Evolutionary conservation across 2,329 filamentous ascomycete species (phyloP).

Genomic region (Penicillium brasilianum): DNA sequence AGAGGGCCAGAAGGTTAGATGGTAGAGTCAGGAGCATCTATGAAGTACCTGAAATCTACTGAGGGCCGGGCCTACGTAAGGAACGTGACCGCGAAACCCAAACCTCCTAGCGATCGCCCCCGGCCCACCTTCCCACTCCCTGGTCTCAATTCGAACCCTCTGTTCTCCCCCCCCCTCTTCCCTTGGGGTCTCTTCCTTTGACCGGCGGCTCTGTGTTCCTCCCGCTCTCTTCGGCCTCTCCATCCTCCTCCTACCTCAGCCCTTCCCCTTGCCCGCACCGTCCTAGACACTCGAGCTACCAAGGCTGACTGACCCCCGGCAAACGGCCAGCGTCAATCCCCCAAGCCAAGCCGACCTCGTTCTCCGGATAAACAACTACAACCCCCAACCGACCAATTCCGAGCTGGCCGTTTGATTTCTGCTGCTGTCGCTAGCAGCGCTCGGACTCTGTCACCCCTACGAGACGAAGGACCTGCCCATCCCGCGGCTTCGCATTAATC

Average conservation of each 20-base stretch:
- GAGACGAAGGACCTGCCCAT: constrained; percentile 4
- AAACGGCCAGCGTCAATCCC: constrained; percentile 26
- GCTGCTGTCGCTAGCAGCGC: constrained; percentile 22
- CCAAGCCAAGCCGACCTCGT: constrained; percentile 14
- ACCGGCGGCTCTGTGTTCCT: constrained; percentile 8
- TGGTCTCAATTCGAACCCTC: constrained; percentile 23
- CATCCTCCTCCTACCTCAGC: constrained; percentile 9
- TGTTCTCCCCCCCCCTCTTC: constrained; percentile 8
- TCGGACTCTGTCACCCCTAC: constrained; percentile 5
- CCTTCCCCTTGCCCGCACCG: constrained; percentile 18
- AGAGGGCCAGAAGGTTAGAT: neutral
- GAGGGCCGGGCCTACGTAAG: constrained; percentile 22
- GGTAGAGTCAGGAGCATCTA: neutral
- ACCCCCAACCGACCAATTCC: constrained; percentile 14
- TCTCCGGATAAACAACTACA: constrained; percentile 19
- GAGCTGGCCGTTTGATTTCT: constrained; percentile 12
- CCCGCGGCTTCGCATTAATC: constrained; percentile 20
- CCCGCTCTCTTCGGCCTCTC: constrained; percentile 4
- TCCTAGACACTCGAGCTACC: constrained; percentile 20
- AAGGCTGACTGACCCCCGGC: constrained; percentile 29
- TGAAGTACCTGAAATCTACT: constrained; percentile 1
- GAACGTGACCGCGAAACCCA: constrained; percentile 29
- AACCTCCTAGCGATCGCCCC: constrained; percentile 30
- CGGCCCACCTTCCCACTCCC: constrained; percentile 32
- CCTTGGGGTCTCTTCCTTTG: constrained; percentile 12